A percentile compares a stretch with the other conserved stretches of the same genome.
Conservation (phyloP, 2,329 filamentous ascomycete species). For the Parafenestella ontariensis region DNA sequence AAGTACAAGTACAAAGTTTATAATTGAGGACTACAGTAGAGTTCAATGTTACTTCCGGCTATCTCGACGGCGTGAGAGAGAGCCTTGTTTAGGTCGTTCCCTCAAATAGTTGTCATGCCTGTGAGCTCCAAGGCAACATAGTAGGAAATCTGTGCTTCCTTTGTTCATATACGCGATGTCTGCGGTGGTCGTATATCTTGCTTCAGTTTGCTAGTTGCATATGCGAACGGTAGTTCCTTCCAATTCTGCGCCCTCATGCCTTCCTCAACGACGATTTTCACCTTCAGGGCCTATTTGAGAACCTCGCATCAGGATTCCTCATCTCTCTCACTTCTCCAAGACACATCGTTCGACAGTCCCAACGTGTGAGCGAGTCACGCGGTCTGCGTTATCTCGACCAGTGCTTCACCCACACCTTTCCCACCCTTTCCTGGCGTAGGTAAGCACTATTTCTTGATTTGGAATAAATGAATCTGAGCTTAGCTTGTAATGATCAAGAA, state of each 20-base stretch:
- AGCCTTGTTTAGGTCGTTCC: not conserved
- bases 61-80: too few relatives aligned
- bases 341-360: not conserved
- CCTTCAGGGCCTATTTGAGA: not conserved
- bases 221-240: not conserved
- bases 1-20: too few relatives aligned
- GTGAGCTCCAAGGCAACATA: not conserved
- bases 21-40: too few relatives aligned
- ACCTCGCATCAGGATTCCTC: not conserved
- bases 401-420: not conserved
- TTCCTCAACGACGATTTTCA: not conserved
- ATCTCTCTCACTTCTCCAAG: not conserved
- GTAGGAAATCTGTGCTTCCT: not conserved
- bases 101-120: not conserved
- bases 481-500: not conserved
- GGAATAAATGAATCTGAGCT: not conserved
- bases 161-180: not conserved
- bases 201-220: not conserved
- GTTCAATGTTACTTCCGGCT: too few relatives aligned
- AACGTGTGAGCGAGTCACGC: too few relatives aligned
- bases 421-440: not conserved
- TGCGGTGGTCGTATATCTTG: not conserved
- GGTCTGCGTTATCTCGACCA: not conserved
- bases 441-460: not conserved
- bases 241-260: not conserved